Evolutionary conservation across 768 basidiomycete genomes (phyloP), one percentile per base, ranked within the genome.

Genomic region (Termitomyces sp.): DNA sequence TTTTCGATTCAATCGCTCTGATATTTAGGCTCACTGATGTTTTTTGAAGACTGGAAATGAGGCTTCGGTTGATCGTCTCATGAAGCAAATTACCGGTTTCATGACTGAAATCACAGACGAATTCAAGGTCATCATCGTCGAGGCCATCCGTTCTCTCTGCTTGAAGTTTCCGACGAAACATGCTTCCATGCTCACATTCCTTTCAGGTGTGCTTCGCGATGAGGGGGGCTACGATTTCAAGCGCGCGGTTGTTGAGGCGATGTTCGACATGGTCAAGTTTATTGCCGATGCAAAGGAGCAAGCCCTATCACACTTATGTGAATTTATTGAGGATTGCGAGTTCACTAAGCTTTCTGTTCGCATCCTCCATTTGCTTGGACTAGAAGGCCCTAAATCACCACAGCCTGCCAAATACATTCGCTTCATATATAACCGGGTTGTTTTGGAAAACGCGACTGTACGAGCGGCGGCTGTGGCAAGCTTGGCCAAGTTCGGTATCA

Each of bases 171-270:
- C 97, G 2, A 77, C 89, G 32, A 99, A 99, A 76, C 95, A 99
- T 67, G 89, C 85, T 1, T 90, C 94, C 40, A 98, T 99, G 96
- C 88, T 99, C 56, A 85, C 89, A 5, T 99, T 99, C 86, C 82
- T 99, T 32, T 95, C 94, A 44, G 94, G 96, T 53, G 92, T 98
- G 27, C 82, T 99, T 46, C 87, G 97, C 45, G 97, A 99, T 66
- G 97, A 99, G 73, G 97, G 97, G 55, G 97, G 97, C 5, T 98
- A 98, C 73, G 97, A 99, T 69, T 99, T 98, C 81, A 99, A 99
- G 76, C 93, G 95, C 45, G 93, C 97, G 7, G 93, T 98, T 47
- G 97, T 99, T 34, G 97, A 98, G 73, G 96, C 97, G 19, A 98
- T 99, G 69, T 98, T 99, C 69, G 97, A 99, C 73, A 99, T 99